A percentile compares a stretch with the other conserved stretches of the same genome.
Evolutionary conservation across 768 basidiomycete species (phyloP).

Genomic region (Nidularia sp.): DNA sequence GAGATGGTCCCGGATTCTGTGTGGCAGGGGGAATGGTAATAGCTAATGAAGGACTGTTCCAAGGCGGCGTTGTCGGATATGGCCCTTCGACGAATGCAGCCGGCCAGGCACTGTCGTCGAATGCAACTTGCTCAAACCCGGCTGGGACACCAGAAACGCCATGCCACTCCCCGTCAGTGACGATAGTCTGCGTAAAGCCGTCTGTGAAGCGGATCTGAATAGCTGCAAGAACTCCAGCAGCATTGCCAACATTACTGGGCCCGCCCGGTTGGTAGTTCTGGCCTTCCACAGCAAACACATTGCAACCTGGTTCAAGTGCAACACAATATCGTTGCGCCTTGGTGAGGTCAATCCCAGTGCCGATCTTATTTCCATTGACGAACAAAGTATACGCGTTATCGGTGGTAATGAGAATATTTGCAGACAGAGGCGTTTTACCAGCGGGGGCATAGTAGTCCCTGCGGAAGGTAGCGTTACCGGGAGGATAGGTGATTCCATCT

Average conservation of each 20-base stretch:
- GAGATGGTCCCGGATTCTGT: constrained; percentile 14
- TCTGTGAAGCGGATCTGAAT: constrained; percentile 25
- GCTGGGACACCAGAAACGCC: constrained; percentile 13
- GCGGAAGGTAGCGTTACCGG: constrained; percentile 22
- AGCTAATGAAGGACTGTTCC: constrained; percentile 1
- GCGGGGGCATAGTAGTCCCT: constrained; percentile 16
- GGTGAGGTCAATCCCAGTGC: constrained; percentile 11
- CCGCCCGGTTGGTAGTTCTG: constrained; percentile 6
- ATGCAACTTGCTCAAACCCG: constrained; percentile 22
- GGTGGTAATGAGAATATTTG: constrained; percentile 22
- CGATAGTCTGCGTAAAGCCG: constrained; percentile 21
- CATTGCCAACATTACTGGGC: constrained; percentile 5
- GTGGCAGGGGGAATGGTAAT: constrained; percentile 10
- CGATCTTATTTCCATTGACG: constrained; percentile 22
- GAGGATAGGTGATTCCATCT: constrained; percentile 9
- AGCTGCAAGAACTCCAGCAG: constrained; percentile 24
- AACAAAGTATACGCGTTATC: constrained; percentile 26
- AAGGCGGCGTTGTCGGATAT: background rate
- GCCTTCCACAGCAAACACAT: constrained; percentile 26
- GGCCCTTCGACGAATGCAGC: constrained; percentile 17
- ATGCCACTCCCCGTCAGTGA: constrained; percentile 26
- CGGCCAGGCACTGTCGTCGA: constrained; percentile 23
- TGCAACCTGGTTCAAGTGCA: constrained; percentile 17
- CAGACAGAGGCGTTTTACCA: constrained; percentile 20
- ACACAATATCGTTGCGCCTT: constrained; percentile 22